These are phyloP conservation scores for Meyerozyma guilliermondii DNA, from an alignment of 1,139 yeast genomes.

Conservation along the genomic window DNA sequence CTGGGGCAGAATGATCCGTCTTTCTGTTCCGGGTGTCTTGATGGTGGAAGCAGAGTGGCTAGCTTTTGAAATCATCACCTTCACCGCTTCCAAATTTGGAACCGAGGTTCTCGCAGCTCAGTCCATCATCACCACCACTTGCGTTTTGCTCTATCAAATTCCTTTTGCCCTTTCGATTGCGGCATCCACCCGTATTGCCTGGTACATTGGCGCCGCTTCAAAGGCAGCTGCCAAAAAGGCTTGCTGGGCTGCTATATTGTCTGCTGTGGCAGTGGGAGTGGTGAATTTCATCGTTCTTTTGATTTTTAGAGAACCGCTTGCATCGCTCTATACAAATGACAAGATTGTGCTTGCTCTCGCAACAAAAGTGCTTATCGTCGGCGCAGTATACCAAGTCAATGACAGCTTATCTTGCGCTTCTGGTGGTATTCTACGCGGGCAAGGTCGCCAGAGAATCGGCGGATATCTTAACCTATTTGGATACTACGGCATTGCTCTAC, in stretches of 20 bases:
- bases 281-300: conserved; percentile 34
- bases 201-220: conserved; percentile 71
- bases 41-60: conserved; percentile 70
- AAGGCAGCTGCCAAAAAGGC: conserved; percentile 43
- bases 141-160: conserved; percentile 64
- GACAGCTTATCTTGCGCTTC: conserved; percentile 53
- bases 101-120: conserved; percentile 69
- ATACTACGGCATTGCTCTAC: conserved; percentile 57
- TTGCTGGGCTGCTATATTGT: conserved; percentile 33
- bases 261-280: conserved; percentile 41
- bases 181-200: conserved; percentile 71
- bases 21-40: conserved; percentile 58
- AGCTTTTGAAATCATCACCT: conserved; percentile 61
- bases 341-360: conserved; percentile 46
- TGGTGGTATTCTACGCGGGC: conserved; percentile 61
- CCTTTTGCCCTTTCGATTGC: conserved; percentile 76
- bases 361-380: conserved; percentile 45
- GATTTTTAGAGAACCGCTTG: conserved; percentile 34
- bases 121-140: conserved; percentile 64
- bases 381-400: conserved; percentile 54
- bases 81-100: conserved; percentile 60
- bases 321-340: conserved; percentile 49
- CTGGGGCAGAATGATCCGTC: conserved; percentile 48
- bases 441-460: conserved; percentile 64
- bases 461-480: conserved; percentile 53